phyloP scores from a whole-genome alignment of 1,284 basidiomycete genomes.

The Malassezia psittaci region DNA sequence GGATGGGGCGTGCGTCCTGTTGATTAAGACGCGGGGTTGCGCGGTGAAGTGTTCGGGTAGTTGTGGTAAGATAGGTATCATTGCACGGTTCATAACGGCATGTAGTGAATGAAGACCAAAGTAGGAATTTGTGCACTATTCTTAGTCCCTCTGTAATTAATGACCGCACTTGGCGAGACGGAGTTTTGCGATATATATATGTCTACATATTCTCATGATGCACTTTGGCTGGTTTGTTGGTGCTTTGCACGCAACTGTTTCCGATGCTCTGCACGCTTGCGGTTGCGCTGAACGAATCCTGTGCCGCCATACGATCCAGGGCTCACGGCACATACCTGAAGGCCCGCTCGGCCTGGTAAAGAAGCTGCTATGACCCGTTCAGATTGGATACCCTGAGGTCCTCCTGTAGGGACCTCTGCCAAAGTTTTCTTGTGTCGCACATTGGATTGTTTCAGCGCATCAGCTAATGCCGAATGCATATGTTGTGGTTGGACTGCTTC shows the following conservation, averaged over 20 bases:
- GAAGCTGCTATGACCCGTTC: not conserved
- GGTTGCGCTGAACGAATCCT: conserved; percentile 15
- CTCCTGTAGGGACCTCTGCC: conserved; percentile 7
- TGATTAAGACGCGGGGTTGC: too few species aligned
- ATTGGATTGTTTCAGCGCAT: conserved; percentile 3
- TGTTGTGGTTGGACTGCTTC: conserved; percentile 10
- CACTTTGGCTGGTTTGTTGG: not conserved
- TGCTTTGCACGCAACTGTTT: conserved; percentile 3
- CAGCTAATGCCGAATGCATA: conserved; percentile 6
- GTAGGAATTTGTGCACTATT: too few species aligned
- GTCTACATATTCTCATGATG: too few species aligned
- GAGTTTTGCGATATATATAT: too few species aligned
- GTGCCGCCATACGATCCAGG: conserved; percentile 11
- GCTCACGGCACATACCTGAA: conserved; percentile 8
- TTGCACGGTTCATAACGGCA: too few species aligned
- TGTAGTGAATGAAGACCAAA: too few species aligned
- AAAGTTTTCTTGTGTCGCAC: conserved; percentile 1
- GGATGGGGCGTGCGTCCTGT: too few species aligned
- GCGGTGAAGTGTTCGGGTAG: too few species aligned
- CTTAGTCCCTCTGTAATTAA: too few species aligned
- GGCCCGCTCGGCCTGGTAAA: conserved; percentile 4
- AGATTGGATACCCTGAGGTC: not conserved
- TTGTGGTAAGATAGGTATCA: too few species aligned
- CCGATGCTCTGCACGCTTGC: conserved; percentile 12
- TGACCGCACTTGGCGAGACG: too few species aligned